A percentile compares a stretch with the other conserved stretches of the same genome.
phyloP scores from a whole-genome alignment of 2,329 filamentous ascomycete genomes.

The Ceratocystis albifundus region DNA sequence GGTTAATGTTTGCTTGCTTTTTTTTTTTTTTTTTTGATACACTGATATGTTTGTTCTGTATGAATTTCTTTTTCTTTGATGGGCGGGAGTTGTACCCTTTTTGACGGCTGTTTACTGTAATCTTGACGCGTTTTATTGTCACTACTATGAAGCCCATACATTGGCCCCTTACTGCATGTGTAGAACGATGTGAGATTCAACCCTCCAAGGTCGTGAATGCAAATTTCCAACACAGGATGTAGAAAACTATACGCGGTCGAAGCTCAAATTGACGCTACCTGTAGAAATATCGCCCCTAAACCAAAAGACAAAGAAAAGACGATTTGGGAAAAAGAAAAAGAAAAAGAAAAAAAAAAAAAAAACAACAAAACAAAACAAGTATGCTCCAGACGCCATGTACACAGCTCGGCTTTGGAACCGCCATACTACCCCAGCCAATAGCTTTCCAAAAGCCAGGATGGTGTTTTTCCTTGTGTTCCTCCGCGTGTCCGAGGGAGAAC shows the following conservation, averaged over 20 bases:
- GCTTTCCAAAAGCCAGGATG: background rate
- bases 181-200: background rate
- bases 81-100: slow-evolving; percentile 4
- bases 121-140: slow-evolving; percentile 3
- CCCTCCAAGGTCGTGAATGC: background rate
- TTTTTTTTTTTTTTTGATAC: slow-evolving; percentile 15
- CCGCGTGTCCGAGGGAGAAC: background rate
- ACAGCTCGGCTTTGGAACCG: background rate
- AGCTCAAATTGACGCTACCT: slow-evolving; percentile 3
- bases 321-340: background rate
- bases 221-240: background rate
- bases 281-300: slow-evolving; percentile 1
- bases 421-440: background rate
- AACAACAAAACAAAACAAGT: slow-evolving; percentile 7
- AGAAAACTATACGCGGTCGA: background rate
- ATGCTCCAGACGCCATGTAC: slow-evolving; percentile 14
- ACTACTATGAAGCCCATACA: background rate
- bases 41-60: slow-evolving; percentile 14
- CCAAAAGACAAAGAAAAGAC: background rate
- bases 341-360: background rate
- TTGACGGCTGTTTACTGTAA: slow-evolving; percentile 10
- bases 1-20: background rate
- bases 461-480: background rate
- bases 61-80: background rate
- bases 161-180: background rate